Evolutionary conservation across 1,139 yeast species (phyloP), one percentile per base, ranked within the genome.

Genomic region (Yarrowia galli): DNA sequence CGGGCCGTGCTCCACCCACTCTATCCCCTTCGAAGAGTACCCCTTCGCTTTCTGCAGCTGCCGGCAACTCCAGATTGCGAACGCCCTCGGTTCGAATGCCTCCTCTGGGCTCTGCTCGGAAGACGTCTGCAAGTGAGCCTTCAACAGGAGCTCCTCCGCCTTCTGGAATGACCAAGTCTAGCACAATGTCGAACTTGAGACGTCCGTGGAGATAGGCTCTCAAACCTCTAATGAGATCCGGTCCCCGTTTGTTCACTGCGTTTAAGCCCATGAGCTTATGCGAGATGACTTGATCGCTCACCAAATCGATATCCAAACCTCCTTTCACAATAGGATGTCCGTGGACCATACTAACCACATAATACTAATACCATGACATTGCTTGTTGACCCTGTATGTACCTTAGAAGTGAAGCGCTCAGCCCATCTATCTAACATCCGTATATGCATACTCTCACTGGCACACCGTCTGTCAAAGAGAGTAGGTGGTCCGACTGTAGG

Each of bases 261-360:
- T n/a, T n/a, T n/a, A n/a, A n/a, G n/a, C n/a, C n/a, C n/a, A n/a
- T n/a, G n/a, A 28, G 32, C 9, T 28, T 28, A 5, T 28, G 32
- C 32, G n/a, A n/a, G n/a, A n/a, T n/a, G n/a, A 28, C 32, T 28
- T 10, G 32, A 10, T 9, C 10, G 15, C 36, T 15, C 36, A 7
- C 15, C 36, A 12, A 10, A 35, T 35, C 13, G n/a, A n/a, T 15
- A 28, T 22, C 13, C n/a, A 22, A 12, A 23, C 20, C 16, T 25
- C 25, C 49, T 45, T n/a, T 28, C 32, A 28, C 38, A 3, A 35
- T 12, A 35, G 36, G 40, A 48, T 49, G 56, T 35, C 56, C 56
- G 56, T 49, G 56, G 56, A 49, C 56, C 56, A 18, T 49, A 49
- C 56, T 49, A 49, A 49, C 56, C 56, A 49, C 56, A 49, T 49